These are phyloP conservation scores for Microstegium vimineum DNA, from an alignment of 176 grass and related monocot species.

Conservation along the genomic window DNA sequence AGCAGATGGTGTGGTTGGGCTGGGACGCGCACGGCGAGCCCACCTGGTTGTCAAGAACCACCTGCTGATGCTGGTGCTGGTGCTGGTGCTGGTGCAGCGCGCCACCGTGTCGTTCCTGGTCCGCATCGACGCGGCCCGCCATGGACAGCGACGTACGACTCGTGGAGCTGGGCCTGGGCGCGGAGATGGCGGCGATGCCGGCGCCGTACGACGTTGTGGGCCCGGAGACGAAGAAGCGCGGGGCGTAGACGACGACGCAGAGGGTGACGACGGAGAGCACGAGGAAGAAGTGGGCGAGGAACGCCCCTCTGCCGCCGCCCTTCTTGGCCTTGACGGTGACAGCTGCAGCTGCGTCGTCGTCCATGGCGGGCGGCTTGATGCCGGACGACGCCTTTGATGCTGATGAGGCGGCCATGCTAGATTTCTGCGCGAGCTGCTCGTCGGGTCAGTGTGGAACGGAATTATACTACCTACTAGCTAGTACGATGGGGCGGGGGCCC, in stretches of 20 bases:
- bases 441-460: background rate
- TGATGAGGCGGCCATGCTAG: background rate
- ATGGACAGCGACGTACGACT: background rate
- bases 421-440: background rate
- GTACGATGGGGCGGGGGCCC: too few species aligned
- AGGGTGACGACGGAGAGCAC: slow-evolving; percentile 15
- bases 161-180: background rate
- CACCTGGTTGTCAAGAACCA: slow-evolving; percentile 39
- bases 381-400: background rate
- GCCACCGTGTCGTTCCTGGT: too few species aligned
- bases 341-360: background rate
- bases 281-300: slow-evolving; percentile 5
- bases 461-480: too few species aligned
- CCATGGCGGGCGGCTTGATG: background rate
- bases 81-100: background rate
- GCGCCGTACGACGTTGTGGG: background rate
- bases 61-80: background rate
- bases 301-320: slow-evolving; percentile 1
- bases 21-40: slow-evolving; percentile 39
- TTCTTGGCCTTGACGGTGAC: slow-evolving; percentile 10
- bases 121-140: too few species aligned
- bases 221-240: background rate
- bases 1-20: slow-evolving; percentile 43
- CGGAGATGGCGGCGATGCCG: background rate
- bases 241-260: slow-evolving; percentile 41